These are phyloP conservation scores for Halteria grandinella DNA, from an alignment of 73 alveolate species.

Conservation along the genomic window DNA sequence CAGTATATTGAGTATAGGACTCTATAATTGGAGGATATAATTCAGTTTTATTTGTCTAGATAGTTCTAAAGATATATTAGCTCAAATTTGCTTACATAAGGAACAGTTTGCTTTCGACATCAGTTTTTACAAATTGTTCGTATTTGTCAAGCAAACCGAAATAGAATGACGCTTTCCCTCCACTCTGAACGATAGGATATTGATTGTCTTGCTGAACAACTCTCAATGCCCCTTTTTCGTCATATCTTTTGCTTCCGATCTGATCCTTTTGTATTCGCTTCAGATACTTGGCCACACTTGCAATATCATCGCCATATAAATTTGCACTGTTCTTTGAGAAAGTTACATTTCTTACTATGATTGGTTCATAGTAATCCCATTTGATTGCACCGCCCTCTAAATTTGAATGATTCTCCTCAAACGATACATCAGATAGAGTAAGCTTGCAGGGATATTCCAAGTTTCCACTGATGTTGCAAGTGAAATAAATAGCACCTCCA, in stretches of 20 bases:
- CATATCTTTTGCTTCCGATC: neutral
- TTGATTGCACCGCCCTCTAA: conserved; percentile 63
- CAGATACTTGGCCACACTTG: conserved; percentile 50
- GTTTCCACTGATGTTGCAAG: too few species aligned
- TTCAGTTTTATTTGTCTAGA: too few species aligned
- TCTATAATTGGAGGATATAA: too few species aligned
- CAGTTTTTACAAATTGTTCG: too few species aligned
- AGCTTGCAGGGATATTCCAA: too few species aligned
- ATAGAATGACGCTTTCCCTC: conserved; percentile 56
- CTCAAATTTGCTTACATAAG: too few species aligned
- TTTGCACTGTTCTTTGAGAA: conserved; percentile 25
- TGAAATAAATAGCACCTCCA: too few species aligned
- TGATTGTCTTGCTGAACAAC: neutral
- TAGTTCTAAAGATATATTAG: too few species aligned
- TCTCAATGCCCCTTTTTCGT: neutral
- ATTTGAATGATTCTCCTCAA: conserved; percentile 3
- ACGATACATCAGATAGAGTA: too few species aligned
- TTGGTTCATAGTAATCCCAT: conserved; percentile 67
- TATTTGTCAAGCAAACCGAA: too few species aligned
- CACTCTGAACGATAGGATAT: conserved; percentile 25
- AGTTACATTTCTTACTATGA: neutral
- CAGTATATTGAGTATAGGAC: too few species aligned
- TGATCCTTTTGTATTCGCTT: neutral
- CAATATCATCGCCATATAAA: conserved; percentile 58
- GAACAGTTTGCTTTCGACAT: too few species aligned